A percentile compares a stretch with the other conserved stretches of the same genome.
Evolutionary conservation across 1,284 basidiomycete genomes (phyloP).

Genomic region (Boletus calvinii): DNA sequence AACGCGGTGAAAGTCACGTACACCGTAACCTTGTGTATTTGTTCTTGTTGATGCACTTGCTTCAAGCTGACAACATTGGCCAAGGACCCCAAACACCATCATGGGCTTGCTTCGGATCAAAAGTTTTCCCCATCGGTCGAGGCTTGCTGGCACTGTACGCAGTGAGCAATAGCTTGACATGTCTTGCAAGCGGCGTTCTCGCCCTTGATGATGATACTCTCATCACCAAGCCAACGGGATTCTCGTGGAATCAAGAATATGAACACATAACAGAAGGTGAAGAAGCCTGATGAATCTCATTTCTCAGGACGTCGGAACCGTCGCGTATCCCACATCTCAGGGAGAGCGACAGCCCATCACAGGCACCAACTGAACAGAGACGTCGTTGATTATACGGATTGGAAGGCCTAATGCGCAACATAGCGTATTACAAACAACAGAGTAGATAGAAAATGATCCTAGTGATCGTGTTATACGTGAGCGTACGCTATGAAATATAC

Average conservation of each 20-base stretch:
- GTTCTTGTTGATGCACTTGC: background rate
- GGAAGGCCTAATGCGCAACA: conserved; percentile 4
- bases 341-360: background rate
- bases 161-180: background rate
- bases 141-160: background rate
- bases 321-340: background rate
- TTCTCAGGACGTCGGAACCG: background rate
- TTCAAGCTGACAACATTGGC: background rate
- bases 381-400: conserved; percentile 13
- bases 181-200: conserved; percentile 1
- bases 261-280: background rate
- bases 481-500: conserved; percentile 28
- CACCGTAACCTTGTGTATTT: background rate
- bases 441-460: conserved; percentile 7
- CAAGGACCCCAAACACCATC: conserved; percentile 1
- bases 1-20: background rate
- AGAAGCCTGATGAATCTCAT: too few relatives aligned
- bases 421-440: conserved; percentile 23
- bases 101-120: background rate
- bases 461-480: conserved; percentile 17
- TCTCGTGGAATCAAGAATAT: background rate
- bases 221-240: conserved; percentile 9
- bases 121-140: background rate
- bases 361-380: background rate
- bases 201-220: background rate